These are phyloP conservation scores for Globisporangium camurandrum DNA, from an alignment of 352 stramenopile genomes.

Conservation along the genomic window DNA sequence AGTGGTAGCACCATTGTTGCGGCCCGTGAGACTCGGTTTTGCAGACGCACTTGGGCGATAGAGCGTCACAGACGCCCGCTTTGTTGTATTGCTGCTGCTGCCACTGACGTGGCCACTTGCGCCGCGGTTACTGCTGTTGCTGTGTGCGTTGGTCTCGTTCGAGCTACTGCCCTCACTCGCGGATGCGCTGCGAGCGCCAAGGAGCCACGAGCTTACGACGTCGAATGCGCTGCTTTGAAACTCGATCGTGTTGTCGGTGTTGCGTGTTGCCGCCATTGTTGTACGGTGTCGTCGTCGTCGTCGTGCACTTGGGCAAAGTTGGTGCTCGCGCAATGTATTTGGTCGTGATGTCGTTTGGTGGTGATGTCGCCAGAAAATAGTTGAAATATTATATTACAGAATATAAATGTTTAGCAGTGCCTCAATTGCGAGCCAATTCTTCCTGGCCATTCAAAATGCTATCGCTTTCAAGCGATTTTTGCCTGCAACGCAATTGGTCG, in stretches of 20 bases:
- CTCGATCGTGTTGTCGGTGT: conserved; percentile 41
- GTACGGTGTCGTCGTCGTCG: neutral
- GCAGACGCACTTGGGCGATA: conserved; percentile 37
- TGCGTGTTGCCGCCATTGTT: conserved; percentile 1
- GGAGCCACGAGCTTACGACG: conserved; percentile 60
- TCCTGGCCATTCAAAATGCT: neutral
- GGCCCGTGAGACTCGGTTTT: conserved; percentile 23
- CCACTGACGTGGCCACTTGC: conserved; percentile 1
- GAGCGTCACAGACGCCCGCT: conserved; percentile 29
- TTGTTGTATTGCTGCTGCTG: conserved; percentile 6
- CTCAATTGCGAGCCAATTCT: neutral
- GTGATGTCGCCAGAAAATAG: too few species aligned
- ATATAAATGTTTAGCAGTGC: too few species aligned
- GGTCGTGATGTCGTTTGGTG: too few species aligned
- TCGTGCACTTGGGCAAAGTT: neutral
- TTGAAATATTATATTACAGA: too few species aligned
- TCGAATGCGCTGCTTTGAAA: conserved; percentile 50
- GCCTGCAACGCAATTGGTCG: too few species aligned
- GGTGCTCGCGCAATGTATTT: neutral
- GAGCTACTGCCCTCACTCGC: conserved; percentile 1
- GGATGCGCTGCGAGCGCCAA: conserved; percentile 16
- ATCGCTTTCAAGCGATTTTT: too few species aligned
- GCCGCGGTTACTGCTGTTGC: conserved; percentile 10
- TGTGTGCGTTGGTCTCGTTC: neutral
- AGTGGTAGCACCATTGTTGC: conserved; percentile 14